Conservation (phyloP, 805 yeast genomes). For the Torulaspora franciscae region DNA sequence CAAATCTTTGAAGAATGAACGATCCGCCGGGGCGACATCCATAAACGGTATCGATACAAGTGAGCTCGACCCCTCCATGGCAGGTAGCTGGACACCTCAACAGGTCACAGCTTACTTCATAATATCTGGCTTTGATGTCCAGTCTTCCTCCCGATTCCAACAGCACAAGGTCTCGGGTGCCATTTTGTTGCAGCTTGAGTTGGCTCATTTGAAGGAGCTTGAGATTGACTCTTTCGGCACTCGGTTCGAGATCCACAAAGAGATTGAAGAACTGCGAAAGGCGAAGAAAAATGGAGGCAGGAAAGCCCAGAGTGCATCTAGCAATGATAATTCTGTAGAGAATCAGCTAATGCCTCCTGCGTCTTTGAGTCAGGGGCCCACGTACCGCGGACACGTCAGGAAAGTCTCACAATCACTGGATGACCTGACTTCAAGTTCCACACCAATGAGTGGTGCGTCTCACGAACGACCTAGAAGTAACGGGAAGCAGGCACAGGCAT, state of each 20-base stretch:
- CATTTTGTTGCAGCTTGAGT: constrained; percentile 78
- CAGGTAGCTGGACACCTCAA: constrained; percentile 71
- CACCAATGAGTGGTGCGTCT: neutral
- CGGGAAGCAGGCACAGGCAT: constrained; percentile 11
- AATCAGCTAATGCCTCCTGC: constrained; percentile 43
- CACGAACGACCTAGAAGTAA: neutral
- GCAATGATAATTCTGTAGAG: constrained; percentile 4
- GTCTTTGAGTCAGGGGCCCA: constrained; percentile 21
- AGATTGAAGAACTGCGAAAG: constrained; percentile 62
- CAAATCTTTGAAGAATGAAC: constrained; percentile 17
- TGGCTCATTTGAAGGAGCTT: constrained; percentile 81
- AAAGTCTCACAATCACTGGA: constrained; percentile 23
- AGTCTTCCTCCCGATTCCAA: constrained; percentile 72
- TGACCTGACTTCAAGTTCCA: constrained; percentile 16
- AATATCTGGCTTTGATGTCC: constrained; percentile 64
- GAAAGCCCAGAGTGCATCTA: neutral
- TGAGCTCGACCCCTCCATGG: constrained; percentile 46
- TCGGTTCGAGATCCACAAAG: constrained; percentile 84
- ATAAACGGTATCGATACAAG: constrained; percentile 24
- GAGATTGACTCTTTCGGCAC: constrained; percentile 94
- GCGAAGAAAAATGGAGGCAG: neutral
- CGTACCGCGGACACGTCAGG: constrained; percentile 20
- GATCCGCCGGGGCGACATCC: constrained; percentile 11
- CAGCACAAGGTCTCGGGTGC: constrained; percentile 86
- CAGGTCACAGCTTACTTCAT: constrained; percentile 79